Conservation (phyloP, 2,329 filamentous ascomycete species). For the Orbilia brochopaga region DNA sequence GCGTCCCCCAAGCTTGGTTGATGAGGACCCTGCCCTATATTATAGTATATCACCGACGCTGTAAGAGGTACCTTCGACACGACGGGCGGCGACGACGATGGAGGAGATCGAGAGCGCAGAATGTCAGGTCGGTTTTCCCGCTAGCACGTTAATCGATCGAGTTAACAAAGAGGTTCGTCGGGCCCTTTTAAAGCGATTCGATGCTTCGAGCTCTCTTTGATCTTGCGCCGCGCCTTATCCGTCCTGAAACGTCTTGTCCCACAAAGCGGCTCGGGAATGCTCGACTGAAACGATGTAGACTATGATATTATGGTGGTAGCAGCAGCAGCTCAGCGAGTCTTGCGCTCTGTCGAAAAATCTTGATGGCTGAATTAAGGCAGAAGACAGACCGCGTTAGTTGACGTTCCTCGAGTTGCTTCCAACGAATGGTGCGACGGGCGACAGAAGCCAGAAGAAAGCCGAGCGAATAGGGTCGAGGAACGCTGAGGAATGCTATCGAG, state of each 20-base stretch:
- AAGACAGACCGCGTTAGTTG: constrained; percentile 1
- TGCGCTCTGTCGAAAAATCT: constrained; percentile 41
- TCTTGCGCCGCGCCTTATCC: constrained; percentile 15
- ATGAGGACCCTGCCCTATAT: constrained; percentile 1
- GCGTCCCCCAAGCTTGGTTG: background rate
- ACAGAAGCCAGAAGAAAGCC: constrained; percentile 15
- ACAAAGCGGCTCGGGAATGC: constrained; percentile 51
- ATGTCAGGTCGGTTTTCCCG: background rate
- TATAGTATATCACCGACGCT: background rate
- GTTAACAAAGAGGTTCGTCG: constrained; percentile 13
- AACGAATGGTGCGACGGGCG: constrained; percentile 49
- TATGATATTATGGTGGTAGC: constrained; percentile 10
- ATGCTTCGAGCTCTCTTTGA: background rate
- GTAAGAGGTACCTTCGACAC: background rate
- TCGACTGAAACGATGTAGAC: constrained; percentile 48
- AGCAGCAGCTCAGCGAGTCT: constrained; percentile 17
- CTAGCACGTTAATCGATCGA: constrained; percentile 3
- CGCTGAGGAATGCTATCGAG: constrained; percentile 34
- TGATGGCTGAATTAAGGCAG: constrained; percentile 49
- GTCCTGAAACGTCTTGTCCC: constrained; percentile 49
- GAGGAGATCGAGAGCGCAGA: background rate
- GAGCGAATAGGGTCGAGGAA: constrained; percentile 1
- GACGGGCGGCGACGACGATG: background rate
- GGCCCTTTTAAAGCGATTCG: constrained; percentile 24
- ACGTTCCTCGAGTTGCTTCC: constrained; percentile 37